These are phyloP conservation scores for Aspergillus spinulosporus DNA, from an alignment of 2,329 filamentous ascomycete genomes.

Conservation along the genomic window DNA sequence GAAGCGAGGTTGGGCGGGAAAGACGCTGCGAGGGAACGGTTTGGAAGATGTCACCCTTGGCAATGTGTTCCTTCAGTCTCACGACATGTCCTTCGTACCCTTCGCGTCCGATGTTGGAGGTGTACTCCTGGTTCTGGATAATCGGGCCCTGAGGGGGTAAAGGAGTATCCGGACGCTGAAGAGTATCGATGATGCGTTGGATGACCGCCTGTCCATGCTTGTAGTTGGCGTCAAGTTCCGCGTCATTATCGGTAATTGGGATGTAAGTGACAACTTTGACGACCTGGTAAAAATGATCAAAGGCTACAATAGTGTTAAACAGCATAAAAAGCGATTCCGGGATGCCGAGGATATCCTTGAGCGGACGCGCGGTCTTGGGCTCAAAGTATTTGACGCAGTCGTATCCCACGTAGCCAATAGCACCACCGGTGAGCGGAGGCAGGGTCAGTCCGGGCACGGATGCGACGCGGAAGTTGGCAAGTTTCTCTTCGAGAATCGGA, in stretches of 20 bases:
- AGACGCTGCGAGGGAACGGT: constrained; percentile 94
- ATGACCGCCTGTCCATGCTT: constrained; percentile 65
- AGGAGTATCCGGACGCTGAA: constrained; percentile 73
- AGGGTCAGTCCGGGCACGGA: constrained; percentile 78
- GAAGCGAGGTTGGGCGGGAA: constrained; percentile 81
- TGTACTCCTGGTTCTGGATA: constrained; percentile 72
- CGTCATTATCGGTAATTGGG: constrained; percentile 61
- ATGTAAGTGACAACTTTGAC: constrained; percentile 94
- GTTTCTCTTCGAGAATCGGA: constrained; percentile 69
- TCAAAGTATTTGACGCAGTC: constrained; percentile 98
- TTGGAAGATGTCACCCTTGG: constrained; percentile 92
- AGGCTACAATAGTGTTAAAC: constrained; percentile 89
- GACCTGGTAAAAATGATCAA: constrained; percentile 91
- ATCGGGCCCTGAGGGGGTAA: constrained; percentile 76
- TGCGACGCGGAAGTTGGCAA: constrained; percentile 75
- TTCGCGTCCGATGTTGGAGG: constrained; percentile 82
- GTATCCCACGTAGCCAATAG: constrained; percentile 95
- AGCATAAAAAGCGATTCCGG: constrained; percentile 97
- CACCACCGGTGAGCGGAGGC: constrained; percentile 85
- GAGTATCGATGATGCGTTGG: constrained; percentile 65
- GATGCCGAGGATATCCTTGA: constrained; percentile 84
- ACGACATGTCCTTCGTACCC: constrained; percentile 93
- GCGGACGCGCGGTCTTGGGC: constrained; percentile 84
- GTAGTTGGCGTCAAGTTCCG: constrained; percentile 68
- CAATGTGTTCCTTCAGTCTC: constrained; percentile 84